Conservation (phyloP, 2,329 filamentous ascomycete genomes). For the Emmonsia crescens region DNA sequence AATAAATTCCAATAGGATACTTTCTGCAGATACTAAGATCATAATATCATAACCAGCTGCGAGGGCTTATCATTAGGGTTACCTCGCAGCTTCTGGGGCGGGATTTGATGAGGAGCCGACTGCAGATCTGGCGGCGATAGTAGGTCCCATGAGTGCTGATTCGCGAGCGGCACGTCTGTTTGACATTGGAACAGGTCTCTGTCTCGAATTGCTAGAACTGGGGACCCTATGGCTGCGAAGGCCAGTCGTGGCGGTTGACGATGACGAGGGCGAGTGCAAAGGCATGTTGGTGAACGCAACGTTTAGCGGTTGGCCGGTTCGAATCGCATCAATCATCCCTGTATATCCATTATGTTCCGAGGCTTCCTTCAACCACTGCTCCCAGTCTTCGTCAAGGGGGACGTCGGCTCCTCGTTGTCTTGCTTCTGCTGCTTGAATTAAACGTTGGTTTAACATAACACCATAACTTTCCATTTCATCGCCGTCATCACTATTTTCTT, state of each 20-base stretch:
- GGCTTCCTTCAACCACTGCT: conserved; percentile 49
- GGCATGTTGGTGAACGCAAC: conserved; percentile 6
- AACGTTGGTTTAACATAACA: conserved; percentile 41
- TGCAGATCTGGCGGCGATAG: neutral
- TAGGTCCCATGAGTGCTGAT: neutral
- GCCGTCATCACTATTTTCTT: conserved; percentile 36
- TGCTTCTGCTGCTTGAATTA: conserved; percentile 43
- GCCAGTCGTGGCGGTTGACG: neutral
- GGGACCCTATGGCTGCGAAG: neutral
- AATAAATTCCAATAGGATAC: neutral
- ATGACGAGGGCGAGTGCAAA: conserved; percentile 12
- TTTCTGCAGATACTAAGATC: neutral
- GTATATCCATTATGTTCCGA: conserved; percentile 39
- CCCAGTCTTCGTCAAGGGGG: conserved; percentile 39
- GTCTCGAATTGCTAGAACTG: neutral
- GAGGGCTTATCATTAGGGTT: neutral
- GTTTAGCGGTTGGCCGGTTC: conserved; percentile 25
- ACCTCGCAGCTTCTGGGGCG: neutral
- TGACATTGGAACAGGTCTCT: neutral
- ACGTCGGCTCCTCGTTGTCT: conserved; percentile 39
- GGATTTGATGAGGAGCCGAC: neutral
- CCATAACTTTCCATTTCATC: conserved; percentile 42
- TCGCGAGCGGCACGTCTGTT: neutral
- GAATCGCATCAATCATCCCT: conserved; percentile 32
- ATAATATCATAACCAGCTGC: neutral